Base-by-base conservation (phyloP, 495 filamentous ascomycete species). In the Tuber umbilicatum region DNA sequence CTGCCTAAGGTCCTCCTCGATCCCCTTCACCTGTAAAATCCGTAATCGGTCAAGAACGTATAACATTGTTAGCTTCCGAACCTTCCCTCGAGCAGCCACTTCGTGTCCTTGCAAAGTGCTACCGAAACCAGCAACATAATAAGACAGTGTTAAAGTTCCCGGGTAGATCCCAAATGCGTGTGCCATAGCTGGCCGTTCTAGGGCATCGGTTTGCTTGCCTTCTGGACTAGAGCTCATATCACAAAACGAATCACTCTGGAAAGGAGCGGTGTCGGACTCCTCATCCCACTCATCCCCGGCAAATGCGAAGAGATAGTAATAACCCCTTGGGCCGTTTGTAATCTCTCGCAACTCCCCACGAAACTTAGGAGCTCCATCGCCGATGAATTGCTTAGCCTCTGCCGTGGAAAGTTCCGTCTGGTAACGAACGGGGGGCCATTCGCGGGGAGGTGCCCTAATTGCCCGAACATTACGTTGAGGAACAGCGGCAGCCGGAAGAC, bases 111-210 rank as follows among this genome's bases (percentile, higher is more conserved):
- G 80, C 47, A 80, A 75, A 27, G 70, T 73, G 69, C 75, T 82
- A 39, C 81, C 80, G 45, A 81, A 84, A 40, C 78, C 79, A 60
- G 85, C 78, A 31, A 86, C 81, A 71, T 83, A 85, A 76, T 82
- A 84, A 68, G 83, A 83, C 43, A 87, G 73, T 1, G 86, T 87
- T 19, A 85, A 78, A 0, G 86, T 87, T 72, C 86, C 86, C 10
- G 86, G 83, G 67, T 82, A 84, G 67, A 80, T 83, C 55, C 86
- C 86, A 81, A 86, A 86, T 60, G 83, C 84, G 79, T 83, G 83
- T 12, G 82, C 82, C 86, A 87, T 87, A 39, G 84, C 85, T 10
- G 86, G 86, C 72, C 86, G 83, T 69, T 87, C 86, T 70, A 87
- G 75, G 9, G 86, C 83, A 70, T 85, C 81, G 17, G 78, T 80